Percentiles rank a stretch among this genome's conserved stretches.
Conservation (phyloP, 257 asterid species). For the Schizonepeta tenuifolia region DNA sequence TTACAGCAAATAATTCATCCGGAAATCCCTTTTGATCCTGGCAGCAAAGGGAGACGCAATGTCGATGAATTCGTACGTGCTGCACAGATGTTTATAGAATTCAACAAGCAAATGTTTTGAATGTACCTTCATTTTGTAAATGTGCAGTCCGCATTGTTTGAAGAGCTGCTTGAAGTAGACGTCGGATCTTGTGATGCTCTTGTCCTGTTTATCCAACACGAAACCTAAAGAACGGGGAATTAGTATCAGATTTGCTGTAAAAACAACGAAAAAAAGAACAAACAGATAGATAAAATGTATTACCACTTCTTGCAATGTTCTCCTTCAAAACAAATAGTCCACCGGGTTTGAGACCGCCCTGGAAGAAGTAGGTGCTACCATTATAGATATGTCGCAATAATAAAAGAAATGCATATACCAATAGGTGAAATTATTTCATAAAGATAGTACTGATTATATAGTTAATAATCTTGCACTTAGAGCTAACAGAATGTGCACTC, state of each 20-base stretch:
- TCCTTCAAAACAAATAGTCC: conserved; percentile 90
- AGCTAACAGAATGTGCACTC: not conserved
- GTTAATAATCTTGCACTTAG: not conserved
- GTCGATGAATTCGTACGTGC: not conserved
- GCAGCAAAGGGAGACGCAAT: not conserved
- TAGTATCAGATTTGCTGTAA: not conserved
- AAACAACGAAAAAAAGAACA: not conserved
- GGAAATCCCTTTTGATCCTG: conserved; percentile 94
- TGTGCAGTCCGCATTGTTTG: conserved; percentile 71
- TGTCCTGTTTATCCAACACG: conserved; percentile 90
- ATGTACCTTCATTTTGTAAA: conserved; percentile 73
- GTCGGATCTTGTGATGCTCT: conserved; percentile 91
- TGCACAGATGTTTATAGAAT: not conserved
- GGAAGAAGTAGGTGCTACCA: conserved; percentile 32
- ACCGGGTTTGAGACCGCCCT: conserved; percentile 88
- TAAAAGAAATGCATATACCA: not conserved
- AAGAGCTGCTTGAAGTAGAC: conserved; percentile 85
- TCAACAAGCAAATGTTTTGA: not conserved
- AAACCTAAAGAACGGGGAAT: conserved; percentile 51
- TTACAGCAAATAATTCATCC: conserved; percentile 73
- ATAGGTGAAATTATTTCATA: not conserved
- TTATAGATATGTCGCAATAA: not conserved
- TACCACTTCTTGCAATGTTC: conserved; percentile 86
- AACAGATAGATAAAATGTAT: conserved; percentile 13
- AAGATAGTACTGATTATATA: not conserved